Evolutionary conservation across 345 rosid species (phyloP), one percentile per base, ranked within the genome.

Genomic region (Stellera chamaejasme): DNA sequence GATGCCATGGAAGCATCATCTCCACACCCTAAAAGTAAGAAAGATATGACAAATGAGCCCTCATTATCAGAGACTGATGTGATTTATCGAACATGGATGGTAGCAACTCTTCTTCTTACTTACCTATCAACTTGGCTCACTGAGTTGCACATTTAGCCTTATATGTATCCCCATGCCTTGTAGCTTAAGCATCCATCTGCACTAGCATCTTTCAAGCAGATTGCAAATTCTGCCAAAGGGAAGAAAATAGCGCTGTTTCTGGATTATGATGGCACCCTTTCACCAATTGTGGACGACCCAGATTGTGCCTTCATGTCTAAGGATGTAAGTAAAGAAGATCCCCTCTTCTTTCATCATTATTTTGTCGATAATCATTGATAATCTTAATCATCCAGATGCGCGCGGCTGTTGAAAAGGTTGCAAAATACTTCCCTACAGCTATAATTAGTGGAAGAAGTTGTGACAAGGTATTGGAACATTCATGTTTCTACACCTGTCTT

Each of bases 401-500:
- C 53, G 61, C 64, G 43, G 82, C 78, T 50, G 87, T 89, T 8
- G 71, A 67, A 69, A 66, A 63, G 52, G 88, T 78, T 11, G 91
- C 97, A 60, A 71, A 80, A 57, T 75, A 69, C 70, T 86, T 89
- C 68, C 97, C 97, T 46, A 86, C 97, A 0, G 95, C 97, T 16
- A 86, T 89, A 62, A 86, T 89, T 49, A 89, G 97, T 66, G 95
- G 97, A 65, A 83, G 97, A 78, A 82, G 97, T 65, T 87, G 95
- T 27, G 87, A 83, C 61, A 89, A 86, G 88, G 97, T 89, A 41
- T 53, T 55, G 9, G 23, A 13, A 27, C 28, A 46, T 28, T 47
- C 23, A 42, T 26, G 25, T 48, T 23, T n/a, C 7, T 42, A 45
- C 4, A 6, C 15, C 66, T 55, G 32, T 5, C 60, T 25, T 0